Conservation (phyloP, 2,329 filamentous ascomycete species). For the Trichophyton equinum region DNA sequence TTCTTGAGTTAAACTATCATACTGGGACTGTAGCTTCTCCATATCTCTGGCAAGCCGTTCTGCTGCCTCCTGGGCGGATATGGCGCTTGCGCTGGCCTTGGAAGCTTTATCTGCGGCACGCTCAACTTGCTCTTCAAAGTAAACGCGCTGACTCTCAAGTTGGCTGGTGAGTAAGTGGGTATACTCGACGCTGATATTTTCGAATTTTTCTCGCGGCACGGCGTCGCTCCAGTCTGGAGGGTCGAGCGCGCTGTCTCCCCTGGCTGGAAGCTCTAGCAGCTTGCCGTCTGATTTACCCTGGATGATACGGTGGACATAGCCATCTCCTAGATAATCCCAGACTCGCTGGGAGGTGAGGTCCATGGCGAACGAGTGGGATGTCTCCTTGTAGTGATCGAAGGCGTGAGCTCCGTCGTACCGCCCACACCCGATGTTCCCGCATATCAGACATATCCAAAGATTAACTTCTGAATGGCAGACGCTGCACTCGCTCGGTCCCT, state of each 20-base stretch:
- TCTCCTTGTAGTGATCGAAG: slow-evolving; percentile 84
- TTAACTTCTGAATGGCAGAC: slow-evolving; percentile 70
- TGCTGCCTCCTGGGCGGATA: slow-evolving; percentile 46
- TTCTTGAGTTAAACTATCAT: slow-evolving; percentile 41
- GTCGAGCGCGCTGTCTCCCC: slow-evolving; percentile 33
- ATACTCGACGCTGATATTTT: slow-evolving; percentile 83
- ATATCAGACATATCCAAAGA: slow-evolving; percentile 91
- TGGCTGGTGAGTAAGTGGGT: slow-evolving; percentile 87
- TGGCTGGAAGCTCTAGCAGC: slow-evolving; percentile 71
- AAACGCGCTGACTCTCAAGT: slow-evolving; percentile 79
- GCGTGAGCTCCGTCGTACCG: slow-evolving; percentile 89
- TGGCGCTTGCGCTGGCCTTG: slow-evolving; percentile 49
- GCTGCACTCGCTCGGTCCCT: slow-evolving; percentile 48
- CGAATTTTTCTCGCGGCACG: slow-evolving; percentile 47
- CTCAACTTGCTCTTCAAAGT: slow-evolving; percentile 85
- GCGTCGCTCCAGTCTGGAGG: slow-evolving; percentile 35
- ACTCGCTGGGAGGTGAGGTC: slow-evolving; percentile 89
- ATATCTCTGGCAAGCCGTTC: slow-evolving; percentile 47
- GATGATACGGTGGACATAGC: slow-evolving; percentile 90
- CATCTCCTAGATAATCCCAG: slow-evolving; percentile 94
- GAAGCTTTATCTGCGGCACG: slow-evolving; percentile 83
- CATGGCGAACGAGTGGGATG: slow-evolving; percentile 79
- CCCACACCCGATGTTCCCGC: slow-evolving; percentile 83
- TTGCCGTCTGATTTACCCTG: slow-evolving; percentile 89
- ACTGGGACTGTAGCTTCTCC: slow-evolving; percentile 44